Conservation (phyloP, 495 filamentous ascomycete species). For the Neurospora tetrasperma region DNA sequence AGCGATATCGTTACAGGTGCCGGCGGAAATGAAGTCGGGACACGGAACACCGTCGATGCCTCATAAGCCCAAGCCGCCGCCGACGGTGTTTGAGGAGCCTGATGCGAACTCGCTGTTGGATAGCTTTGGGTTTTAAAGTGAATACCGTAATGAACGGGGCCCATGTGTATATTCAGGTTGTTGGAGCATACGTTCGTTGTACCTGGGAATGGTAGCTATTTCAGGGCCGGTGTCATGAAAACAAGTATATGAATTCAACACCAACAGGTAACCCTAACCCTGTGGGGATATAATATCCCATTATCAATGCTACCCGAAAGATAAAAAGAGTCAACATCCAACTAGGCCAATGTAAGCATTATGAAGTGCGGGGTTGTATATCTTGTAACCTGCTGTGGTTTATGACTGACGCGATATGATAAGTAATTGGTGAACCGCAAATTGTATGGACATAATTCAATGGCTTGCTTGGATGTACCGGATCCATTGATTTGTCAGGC, state of each 20-base stretch:
- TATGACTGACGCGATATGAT: not conserved
- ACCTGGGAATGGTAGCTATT: not conserved
- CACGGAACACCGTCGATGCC: slow-evolving; percentile 43
- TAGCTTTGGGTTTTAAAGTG: slow-evolving; percentile 59
- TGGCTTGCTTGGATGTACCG: not conserved
- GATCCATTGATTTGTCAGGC: not conserved
- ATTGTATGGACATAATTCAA: not conserved
- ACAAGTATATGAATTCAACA: not conserved
- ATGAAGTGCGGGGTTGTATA: not conserved
- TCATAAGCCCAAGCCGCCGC: slow-evolving; percentile 50
- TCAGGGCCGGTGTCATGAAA: not conserved
- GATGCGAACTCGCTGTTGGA: slow-evolving; percentile 73
- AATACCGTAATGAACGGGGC: not conserved
- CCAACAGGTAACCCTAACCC: not conserved
- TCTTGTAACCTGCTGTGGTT: not conserved
- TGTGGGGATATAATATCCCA: not conserved
- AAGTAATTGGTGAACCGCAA: not conserved
- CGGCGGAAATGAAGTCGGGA: slow-evolving; percentile 36
- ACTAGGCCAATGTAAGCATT: not conserved
- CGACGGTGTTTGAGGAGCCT: slow-evolving; percentile 83
- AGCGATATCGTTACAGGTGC: slow-evolving; percentile 34
- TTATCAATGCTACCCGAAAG: not conserved
- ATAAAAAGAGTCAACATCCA: not conserved
- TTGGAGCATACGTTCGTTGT: not conserved
- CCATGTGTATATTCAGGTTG: not conserved